Evolutionary conservation across 2,329 filamentous ascomycete genomes (phyloP), one percentile per base, ranked within the genome.

Genomic region (Neoscytalidium dimidiatum): DNA sequence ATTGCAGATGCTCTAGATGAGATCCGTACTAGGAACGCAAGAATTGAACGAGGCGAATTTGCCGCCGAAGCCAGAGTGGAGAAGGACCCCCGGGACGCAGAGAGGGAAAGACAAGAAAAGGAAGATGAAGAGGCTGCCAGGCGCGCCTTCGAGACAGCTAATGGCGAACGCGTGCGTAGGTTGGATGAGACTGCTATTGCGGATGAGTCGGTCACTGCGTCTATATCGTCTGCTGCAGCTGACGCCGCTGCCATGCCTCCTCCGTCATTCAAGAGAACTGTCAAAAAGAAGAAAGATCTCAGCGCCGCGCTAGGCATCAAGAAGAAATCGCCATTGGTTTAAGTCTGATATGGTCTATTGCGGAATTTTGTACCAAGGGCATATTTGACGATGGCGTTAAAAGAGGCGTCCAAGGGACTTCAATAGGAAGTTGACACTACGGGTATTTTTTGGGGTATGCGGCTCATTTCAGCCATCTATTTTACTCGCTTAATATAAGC

Each of bases 1-100:
- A 92, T 97, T 49, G 95, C 95, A 1, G 95, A 99, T 81, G 94
- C 94, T 7, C 81, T 99, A 64, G 95, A 99, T 77, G 94, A 97
- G 80, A 97, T 99, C 65, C 85, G 94, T 64, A 94, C 92, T 61
- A 83, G 94, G 68, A 99, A 99, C 79, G 95, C 95, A 7, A 84
- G 93, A 68, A 88, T 95, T 57, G 92, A 96, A 77, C 85, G 91
- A 68, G 90, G 89, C 8, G 86, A 88, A 64, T 87, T 88, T 72
- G 82, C 87, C 3, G 87, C 89, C 64, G 86, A 87, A 21, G 79
- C 82, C 29, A 84, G 86, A 5, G 82, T 84, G 3, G 81, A 87
- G 1, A 80, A 67, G 11, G 64, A 83, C 52, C 83, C 86, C 52
- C 74, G 72, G 23, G 83, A 84, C 56, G 81, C 84, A 64, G 88